Evolutionary conservation across 1,139 yeast species (phyloP).

Genomic region (Debaryomyces nepalensis): DNA sequence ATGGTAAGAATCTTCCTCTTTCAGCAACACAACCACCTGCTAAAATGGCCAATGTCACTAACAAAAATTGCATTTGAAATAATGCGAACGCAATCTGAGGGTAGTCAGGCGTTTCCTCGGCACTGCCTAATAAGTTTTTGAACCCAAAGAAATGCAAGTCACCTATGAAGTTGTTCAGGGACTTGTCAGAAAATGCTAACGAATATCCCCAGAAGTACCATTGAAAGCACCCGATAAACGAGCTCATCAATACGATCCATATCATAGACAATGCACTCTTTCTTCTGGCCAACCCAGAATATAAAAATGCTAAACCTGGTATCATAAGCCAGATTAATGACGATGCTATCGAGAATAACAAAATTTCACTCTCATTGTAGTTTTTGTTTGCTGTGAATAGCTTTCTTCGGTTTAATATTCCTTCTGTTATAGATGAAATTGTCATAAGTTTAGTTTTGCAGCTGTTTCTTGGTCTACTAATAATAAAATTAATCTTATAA

Average conservation of each 20-base stretch:
- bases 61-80: constrained; percentile 89
- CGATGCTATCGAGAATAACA: constrained; percentile 58
- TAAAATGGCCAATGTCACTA: constrained; percentile 87
- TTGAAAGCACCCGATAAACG: constrained; percentile 80
- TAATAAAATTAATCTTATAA: constrained; percentile 2
- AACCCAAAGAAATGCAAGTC: constrained; percentile 82
- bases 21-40: constrained; percentile 93
- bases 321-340: constrained; percentile 90
- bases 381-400: constrained; percentile 44
- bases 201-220: constrained; percentile 99
- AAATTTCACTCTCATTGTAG: constrained; percentile 49
- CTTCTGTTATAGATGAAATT: constrained; percentile 12
- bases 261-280: constrained; percentile 89
- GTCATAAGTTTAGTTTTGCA: constrained; percentile 11
- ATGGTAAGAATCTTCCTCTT: constrained; percentile 87
- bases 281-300: constrained; percentile 90
- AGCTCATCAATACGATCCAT: constrained; percentile 78
- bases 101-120: constrained; percentile 49
- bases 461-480: constrained; percentile 7
- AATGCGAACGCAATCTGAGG: constrained; percentile 87
- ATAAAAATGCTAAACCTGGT: constrained; percentile 91
- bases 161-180: constrained; percentile 85
- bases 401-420: constrained; percentile 30
- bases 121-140: constrained; percentile 64
- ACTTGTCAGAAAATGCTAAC: constrained; percentile 76